Base-by-base conservation (phyloP, 805 yeast species). In the Metschnikowia picachoensis region DNA sequence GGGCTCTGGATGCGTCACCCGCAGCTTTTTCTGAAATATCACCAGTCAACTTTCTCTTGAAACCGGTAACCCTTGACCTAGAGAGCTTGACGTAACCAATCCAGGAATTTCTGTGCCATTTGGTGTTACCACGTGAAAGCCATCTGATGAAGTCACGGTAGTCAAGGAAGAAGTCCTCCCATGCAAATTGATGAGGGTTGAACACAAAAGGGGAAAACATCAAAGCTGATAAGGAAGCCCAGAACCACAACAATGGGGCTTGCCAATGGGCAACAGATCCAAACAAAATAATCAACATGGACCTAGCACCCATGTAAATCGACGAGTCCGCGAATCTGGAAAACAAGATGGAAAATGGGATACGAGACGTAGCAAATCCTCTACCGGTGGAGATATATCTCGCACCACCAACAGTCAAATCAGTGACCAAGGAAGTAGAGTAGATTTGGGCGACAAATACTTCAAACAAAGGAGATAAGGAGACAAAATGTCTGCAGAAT, bases 51-150 rank as follows among this genome's bases (percentile, higher is more conserved):
- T 80, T 81, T 48, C 87, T 76, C 74, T 90, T 91, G 76, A 80
- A 90, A 49, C 99, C 99, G 29, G 98, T 92, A 56, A 87, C 80
- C 59, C 90, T 81, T 9, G 96, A 88, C 67, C 99, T 80, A 4
- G 90, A 78, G 51, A 79, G 72, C 58, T 95, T 83, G 16, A 84
- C 79, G 65, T 83, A 86, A 51, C 92, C 92, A 60, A 86, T 84
- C 95, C 95, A 86, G 7, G 94, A 85, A 71, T 85, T 85, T 75
- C 88, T 82, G 72, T 86, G 92, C 84, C 88, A 86, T 65, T 85
- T 83, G 58, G 86, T 82, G 72, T 86, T 86, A 78, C 95, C 95
- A 76, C 94, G 83, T n/a, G 89, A 67, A 45, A 81, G 60, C 82
- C 82, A 78, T 32, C 55, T 58, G 44, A 84, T 62, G 51, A 72